phyloP scores from a whole-genome alignment of 2,329 filamentous ascomycete species.

The Aureobasidium zeae region DNA sequence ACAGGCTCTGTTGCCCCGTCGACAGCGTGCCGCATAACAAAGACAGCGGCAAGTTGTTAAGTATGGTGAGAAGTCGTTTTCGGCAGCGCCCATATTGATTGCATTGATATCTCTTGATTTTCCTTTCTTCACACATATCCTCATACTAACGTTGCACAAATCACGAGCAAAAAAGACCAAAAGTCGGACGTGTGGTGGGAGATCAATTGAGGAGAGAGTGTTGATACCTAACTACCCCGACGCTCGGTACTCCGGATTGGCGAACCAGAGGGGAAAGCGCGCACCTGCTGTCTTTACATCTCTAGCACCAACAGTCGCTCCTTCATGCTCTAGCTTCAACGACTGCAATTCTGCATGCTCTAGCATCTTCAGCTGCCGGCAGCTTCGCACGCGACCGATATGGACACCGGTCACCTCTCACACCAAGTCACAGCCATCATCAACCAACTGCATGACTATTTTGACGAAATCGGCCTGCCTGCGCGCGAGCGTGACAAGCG shows the following conservation, averaged over 20 bases:
- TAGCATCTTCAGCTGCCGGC: constrained; percentile 23
- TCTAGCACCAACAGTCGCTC: no score
- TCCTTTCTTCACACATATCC: no score
- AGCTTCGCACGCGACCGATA: constrained; percentile 31
- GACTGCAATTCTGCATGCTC: not conserved
- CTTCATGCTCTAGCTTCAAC: no score
- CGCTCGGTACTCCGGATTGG: no score
- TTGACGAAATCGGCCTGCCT: constrained; percentile 95
- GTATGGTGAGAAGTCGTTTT: no score
- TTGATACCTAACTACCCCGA: no score
- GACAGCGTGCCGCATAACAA: constrained; percentile 7
- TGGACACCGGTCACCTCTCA: constrained; percentile 87
- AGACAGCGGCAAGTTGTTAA: constrained; percentile 1
- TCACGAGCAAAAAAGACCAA: no score
- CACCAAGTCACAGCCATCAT: constrained; percentile 95
- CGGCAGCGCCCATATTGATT: no score
- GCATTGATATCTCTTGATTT: no score
- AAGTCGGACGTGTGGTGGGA: no score
- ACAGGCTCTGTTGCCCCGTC: not conserved
- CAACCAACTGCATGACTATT: constrained; percentile 82
- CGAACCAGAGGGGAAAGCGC: not conserved
- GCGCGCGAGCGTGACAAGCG: constrained; percentile 82
- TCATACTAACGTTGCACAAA: no score
- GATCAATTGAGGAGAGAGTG: no score
- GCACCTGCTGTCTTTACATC: not conserved